These are phyloP conservation scores for Ambispora gerdemannii DNA, from an alignment of 192 early-diverging fungal genomes.

Conservation along the genomic window DNA sequence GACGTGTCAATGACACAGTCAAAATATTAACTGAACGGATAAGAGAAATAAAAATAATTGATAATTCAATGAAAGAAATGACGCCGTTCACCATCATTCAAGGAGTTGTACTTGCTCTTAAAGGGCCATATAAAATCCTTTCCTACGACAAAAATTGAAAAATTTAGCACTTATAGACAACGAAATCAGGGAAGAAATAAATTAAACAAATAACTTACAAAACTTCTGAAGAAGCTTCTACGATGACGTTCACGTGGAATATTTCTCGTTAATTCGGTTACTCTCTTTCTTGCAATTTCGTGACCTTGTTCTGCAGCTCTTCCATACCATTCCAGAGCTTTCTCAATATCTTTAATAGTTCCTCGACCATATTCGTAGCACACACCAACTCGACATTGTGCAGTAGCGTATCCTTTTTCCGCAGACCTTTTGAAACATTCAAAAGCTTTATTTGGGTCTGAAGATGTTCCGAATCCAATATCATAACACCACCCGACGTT, in stretches of 20 bases:
- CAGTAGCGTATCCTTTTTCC: slow-evolving; percentile 25
- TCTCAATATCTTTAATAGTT: slow-evolving; percentile 10
- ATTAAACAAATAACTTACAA: not conserved
- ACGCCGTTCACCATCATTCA: too few species aligned
- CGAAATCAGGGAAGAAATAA: not conserved
- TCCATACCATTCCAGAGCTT: slow-evolving; percentile 26
- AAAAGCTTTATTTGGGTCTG: slow-evolving; percentile 20
- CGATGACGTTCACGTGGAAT: not conserved
- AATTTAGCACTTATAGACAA: not conserved
- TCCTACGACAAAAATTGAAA: slow-evolving; percentile 1
- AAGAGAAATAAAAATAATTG: too few species aligned
- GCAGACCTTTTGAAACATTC: slow-evolving; percentile 5
- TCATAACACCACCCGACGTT: slow-evolving; percentile 31
- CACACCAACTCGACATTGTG: slow-evolving; percentile 16
- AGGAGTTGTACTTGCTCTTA: not conserved
- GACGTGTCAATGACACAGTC: too few species aligned
- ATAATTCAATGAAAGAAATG: too few species aligned
- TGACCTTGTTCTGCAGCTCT: slow-evolving; percentile 23
- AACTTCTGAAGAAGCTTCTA: slow-evolving; percentile 8
- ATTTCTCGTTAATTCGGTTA: not conserved
- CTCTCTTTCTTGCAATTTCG: slow-evolving; percentile 20
- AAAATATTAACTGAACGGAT: too few species aligned
- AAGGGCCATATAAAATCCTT: slow-evolving; percentile 8
- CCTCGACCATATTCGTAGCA: slow-evolving; percentile 31
- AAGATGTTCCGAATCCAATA: slow-evolving; percentile 17